Percentiles rank a stretch among this genome's conserved stretches.
phyloP scores from a whole-genome alignment of 257 asterid genomes.

The Euphrasia confusa region DNA sequence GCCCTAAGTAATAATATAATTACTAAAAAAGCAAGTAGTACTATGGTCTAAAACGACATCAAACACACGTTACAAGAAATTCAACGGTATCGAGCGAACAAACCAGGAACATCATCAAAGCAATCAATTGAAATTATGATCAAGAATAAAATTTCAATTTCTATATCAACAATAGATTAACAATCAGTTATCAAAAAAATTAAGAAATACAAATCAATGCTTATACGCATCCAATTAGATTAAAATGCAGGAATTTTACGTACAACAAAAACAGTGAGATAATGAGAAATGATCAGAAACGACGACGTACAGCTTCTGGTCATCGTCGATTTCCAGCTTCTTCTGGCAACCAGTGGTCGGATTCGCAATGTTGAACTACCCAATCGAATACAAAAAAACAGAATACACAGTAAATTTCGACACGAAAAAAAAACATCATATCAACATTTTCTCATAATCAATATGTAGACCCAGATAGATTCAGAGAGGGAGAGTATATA shows the following conservation, averaged over 20 bases:
- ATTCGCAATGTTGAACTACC: conserved; percentile 46
- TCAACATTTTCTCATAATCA: not conserved
- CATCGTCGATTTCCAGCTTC: conserved; percentile 53
- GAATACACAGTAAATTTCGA: not conserved
- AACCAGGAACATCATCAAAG: too few species aligned
- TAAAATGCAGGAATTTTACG: not conserved
- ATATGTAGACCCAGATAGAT: not conserved
- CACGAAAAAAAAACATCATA: not conserved
- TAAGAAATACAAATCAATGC: not conserved
- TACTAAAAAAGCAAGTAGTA: too few species aligned
- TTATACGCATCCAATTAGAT: not conserved
- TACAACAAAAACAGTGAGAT: not conserved
- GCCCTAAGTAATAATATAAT: not conserved
- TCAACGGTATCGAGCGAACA: too few species aligned
- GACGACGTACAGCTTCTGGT: conserved; percentile 39
- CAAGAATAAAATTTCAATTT: too few species aligned
- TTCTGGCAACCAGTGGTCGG: conserved; percentile 55
- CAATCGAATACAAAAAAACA: not conserved
- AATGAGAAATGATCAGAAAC: not conserved
- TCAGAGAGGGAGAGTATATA: not conserved
- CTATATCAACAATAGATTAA: not conserved
- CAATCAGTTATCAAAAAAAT: not conserved
- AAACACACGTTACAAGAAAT: too few species aligned
- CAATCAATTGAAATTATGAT: not conserved
- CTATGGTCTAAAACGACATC: too few species aligned